A percentile compares a stretch with the other conserved stretches of the same genome.
Conservation (phyloP, 2,329 filamentous ascomycete species). For the Exophiala dermatitidis region DNA sequence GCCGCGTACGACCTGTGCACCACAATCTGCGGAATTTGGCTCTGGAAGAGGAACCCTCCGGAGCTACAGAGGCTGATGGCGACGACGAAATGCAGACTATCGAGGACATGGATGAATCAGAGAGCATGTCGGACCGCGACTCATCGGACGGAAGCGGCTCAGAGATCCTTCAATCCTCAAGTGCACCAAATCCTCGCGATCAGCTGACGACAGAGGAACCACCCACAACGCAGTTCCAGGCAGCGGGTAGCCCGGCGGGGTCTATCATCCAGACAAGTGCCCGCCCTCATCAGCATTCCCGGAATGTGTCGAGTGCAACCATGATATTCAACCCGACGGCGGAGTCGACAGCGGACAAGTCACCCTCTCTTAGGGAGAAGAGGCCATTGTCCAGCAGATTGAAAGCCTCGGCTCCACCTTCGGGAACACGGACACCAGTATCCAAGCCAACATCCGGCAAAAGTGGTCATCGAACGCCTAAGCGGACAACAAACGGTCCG, state of each 20-base stretch:
- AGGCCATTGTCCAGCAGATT: neutral
- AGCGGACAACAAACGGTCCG: conserved; percentile 32
- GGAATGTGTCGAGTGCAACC: conserved; percentile 73
- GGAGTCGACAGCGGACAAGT: conserved; percentile 21
- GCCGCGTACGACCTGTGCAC: conserved; percentile 34
- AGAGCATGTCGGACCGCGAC: conserved; percentile 16
- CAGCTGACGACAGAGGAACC: conserved; percentile 6
- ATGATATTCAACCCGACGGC: conserved; percentile 70
- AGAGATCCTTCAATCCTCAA: neutral
- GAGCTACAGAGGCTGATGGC: conserved; percentile 73
- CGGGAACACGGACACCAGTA: conserved; percentile 25
- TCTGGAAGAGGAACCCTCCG: conserved; percentile 30
- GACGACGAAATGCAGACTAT: conserved; percentile 85
- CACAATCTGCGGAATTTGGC: conserved; percentile 42
- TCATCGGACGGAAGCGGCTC: neutral
- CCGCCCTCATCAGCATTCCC: conserved; percentile 50
- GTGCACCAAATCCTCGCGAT: conserved; percentile 1
- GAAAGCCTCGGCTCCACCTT: conserved; percentile 23
- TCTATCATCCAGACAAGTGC: conserved; percentile 1
- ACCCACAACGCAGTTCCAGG: neutral
- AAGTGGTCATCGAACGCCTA: conserved; percentile 39
- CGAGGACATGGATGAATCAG: conserved; percentile 57
- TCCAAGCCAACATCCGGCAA: conserved; percentile 15
- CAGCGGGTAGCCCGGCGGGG: neutral
- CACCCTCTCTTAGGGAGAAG: conserved; percentile 6